Percentiles rank a stretch among this genome's conserved stretches.
These are phyloP conservation scores for Thermothielavioides terrestris DNA, from an alignment of 495 filamentous ascomycete genomes.

Conservation along the genomic window DNA sequence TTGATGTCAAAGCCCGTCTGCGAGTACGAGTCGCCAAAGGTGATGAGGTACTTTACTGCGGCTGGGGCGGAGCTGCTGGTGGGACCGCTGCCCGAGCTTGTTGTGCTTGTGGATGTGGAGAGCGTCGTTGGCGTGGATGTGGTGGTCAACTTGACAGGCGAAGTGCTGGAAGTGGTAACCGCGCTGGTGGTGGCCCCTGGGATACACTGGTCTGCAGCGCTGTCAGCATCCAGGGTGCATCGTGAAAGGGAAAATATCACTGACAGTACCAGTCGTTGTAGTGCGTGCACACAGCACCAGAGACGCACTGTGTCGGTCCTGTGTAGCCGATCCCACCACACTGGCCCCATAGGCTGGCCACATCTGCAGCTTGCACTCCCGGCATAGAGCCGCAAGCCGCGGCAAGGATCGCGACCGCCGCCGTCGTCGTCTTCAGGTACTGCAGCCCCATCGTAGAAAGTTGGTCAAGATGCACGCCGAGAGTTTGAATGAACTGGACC, in stretches of 20 bases:
- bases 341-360: constrained; percentile 7
- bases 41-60: constrained; percentile 25
- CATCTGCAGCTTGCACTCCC: neutral
- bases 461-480: neutral
- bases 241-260: neutral
- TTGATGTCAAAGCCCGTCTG: constrained; percentile 56
- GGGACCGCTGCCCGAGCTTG: neutral
- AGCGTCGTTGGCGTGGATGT: neutral
- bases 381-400: constrained; percentile 1
- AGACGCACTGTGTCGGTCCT: constrained; percentile 10
- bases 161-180: neutral
- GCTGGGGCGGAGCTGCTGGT: constrained; percentile 1
- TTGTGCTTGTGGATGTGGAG: neutral
- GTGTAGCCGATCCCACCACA: constrained; percentile 16
- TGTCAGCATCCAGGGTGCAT: neutral
- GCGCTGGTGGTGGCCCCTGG: constrained; percentile 7
- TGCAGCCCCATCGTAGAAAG: too few relatives aligned
- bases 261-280: constrained; percentile 18
- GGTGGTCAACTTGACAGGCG: neutral
- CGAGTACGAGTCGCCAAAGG: constrained; percentile 45
- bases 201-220: constrained; percentile 12
- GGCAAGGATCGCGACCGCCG: constrained; percentile 8
- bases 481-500: neutral
- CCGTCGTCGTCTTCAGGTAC: neutral
- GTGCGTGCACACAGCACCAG: constrained; percentile 11